These are phyloP conservation scores for Mortierella alpina DNA, from an alignment of 192 early-diverging fungal genomes.

Conservation along the genomic window DNA sequence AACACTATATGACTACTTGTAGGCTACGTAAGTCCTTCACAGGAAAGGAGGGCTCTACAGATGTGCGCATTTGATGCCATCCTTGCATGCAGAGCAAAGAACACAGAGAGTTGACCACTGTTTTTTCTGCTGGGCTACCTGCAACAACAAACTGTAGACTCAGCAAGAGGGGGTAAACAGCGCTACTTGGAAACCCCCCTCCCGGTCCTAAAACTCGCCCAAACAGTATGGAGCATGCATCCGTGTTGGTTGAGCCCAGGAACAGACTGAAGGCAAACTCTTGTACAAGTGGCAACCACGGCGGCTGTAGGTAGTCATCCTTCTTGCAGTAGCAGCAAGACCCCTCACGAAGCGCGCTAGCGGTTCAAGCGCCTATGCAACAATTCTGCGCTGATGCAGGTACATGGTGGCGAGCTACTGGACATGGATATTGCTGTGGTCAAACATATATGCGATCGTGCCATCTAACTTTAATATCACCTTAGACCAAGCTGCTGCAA, in stretches of 20 bases:
- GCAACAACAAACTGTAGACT: conserved; percentile 35
- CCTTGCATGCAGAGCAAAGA: neutral
- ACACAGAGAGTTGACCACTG: neutral
- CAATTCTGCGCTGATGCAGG: conserved; percentile 21
- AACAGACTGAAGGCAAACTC: conserved; percentile 45
- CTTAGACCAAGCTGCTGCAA: neutral
- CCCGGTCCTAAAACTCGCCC: conserved; percentile 34
- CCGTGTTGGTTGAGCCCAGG: conserved; percentile 36
- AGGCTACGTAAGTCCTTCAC: conserved; percentile 47
- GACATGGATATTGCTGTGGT: too few species aligned
- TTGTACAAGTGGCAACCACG: conserved; percentile 38
- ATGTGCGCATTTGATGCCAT: neutral
- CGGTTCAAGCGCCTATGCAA: conserved; percentile 4
- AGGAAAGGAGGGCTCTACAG: conserved; percentile 11
- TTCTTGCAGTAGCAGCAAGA: conserved; percentile 48
- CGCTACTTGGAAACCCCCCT: conserved; percentile 33
- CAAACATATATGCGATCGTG: too few species aligned
- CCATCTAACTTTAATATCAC: too few species aligned
- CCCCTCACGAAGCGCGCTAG: conserved; percentile 10
- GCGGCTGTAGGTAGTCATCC: conserved; percentile 14
- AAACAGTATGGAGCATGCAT: conserved; percentile 35
- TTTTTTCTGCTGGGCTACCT: conserved; percentile 11
- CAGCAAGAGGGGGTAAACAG: conserved; percentile 49
- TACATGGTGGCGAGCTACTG: conserved; percentile 22
- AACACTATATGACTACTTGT: conserved; percentile 42